Evolutionary conservation across 2,329 filamentous ascomycete genomes (phyloP), one percentile per base, ranked within the genome.

Genomic region (Aspergillus novofumigatus): DNA sequence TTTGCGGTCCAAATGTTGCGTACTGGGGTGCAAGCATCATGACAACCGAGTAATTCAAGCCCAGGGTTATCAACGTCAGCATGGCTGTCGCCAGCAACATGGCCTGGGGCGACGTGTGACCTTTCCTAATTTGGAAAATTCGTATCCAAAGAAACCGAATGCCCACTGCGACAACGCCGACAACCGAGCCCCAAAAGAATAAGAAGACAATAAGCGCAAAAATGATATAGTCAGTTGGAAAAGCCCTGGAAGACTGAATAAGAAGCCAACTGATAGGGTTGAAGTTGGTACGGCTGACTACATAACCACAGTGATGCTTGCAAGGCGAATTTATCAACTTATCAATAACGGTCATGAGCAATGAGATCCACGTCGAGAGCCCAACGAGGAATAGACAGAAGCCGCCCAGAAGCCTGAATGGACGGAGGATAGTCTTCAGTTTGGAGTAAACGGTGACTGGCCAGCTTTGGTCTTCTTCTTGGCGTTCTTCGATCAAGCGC

Each of bases 21-120:
- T 99, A 99, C 70, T 97, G 92, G 1, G 94, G 94, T 5, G 92
- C 94, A n/a, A 96, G 86, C 60, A 97, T 82, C 88, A 95, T 96
- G 56, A 91, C 89, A 45, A 97, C 80, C 8, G 91, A 86, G 73
- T 97, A 99, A 77, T 97, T 96, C 74, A 96, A 88, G 35, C 91
- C 94, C 47, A 99, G 79, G 2, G 90, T 90, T 63, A 95, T 93
- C 62, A 97, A 82, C 0, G 91, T 93, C 49, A 99, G 82, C 79
- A 99, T 86, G 10, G 95, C 91, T 0, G 93, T 97, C 1, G 91
- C 90, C 70, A 97, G 86, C 54, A 99, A 84, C 6, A 99, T 81
- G 1, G 93, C 94, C 72, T 97, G 94, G 0, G 94, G 94, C 0
- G 90, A 88, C 0, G 93, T 97, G 65, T 92, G 86, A 28, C 92